Evolutionary conservation across 495 filamentous ascomycete genomes (phyloP).

Genomic region (Lasiosphaeris hirsuta): DNA sequence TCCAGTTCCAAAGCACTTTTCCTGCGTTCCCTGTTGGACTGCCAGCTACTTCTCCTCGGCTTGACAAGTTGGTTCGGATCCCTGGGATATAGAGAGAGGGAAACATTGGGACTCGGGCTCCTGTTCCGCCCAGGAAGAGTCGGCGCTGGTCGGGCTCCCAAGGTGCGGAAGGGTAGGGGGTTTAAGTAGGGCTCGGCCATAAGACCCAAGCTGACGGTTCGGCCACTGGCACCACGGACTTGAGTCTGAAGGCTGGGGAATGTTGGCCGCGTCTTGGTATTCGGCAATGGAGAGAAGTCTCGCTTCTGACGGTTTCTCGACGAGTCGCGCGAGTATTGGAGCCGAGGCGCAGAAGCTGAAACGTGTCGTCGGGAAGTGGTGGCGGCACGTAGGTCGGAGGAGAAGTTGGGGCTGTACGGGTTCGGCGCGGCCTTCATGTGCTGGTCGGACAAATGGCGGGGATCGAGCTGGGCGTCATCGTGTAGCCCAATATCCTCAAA

Average conservation of each 20-base stretch:
- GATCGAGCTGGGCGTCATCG: constrained; percentile 52
- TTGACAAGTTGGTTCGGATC: constrained; percentile 44
- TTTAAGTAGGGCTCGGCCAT: constrained; percentile 29
- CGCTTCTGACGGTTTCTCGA: constrained; percentile 24
- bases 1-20: constrained; percentile 81
- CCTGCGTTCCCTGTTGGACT: constrained; percentile 53
- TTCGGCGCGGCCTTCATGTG: constrained; percentile 43
- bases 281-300: constrained; percentile 11
- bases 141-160: constrained; percentile 34
- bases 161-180: constrained; percentile 33
- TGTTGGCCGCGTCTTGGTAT: constrained; percentile 19
- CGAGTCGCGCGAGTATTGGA: constrained; percentile 26
- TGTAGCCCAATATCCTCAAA: constrained; percentile 93
- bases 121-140: constrained; percentile 30
- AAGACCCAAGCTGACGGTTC: constrained; percentile 30
- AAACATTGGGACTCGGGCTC: constrained; percentile 40
- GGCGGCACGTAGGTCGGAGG: constrained; percentile 40
- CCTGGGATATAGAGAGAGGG: constrained; percentile 38
- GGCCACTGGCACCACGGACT: constrained; percentile 29
- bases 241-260: constrained; percentile 31
- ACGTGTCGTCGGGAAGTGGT: constrained; percentile 30
- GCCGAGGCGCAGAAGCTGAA: constrained; percentile 30
- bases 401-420: constrained; percentile 40
- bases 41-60: constrained; percentile 65
- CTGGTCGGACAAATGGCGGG: constrained; percentile 41